Base-by-base conservation (phyloP, 2,329 filamentous ascomycete genomes). In the Paracorniculantispora psalliotae region DNA sequence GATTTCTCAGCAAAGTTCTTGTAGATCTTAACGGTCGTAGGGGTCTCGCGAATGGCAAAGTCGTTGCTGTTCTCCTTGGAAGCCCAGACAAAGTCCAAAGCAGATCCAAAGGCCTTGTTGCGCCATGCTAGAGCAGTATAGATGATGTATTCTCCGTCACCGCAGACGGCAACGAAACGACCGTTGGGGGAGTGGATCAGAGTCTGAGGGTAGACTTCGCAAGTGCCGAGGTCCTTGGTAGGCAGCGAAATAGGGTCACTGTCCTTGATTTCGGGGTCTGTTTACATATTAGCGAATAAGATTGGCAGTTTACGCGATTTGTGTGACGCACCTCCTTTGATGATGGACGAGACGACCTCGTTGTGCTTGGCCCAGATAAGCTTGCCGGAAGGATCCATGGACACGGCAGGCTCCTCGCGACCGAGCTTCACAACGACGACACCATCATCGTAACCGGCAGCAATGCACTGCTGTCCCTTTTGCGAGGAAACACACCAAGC, bases 401-500 rank as follows among this genome's bases (percentile, higher is more conserved):
- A 97, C 19, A 97, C 93, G 30, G 94, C 94, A 2, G 94, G 94
- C 76, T 97, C 93, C 74, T 99, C 94, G 63, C 94, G 86, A 66
- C 94, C 94, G 81, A 99, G 92, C 76, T 97, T 97, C 60, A 99
- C 90, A 47, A 99, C 94, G 3, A 99, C 93, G 4, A 93, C 93
- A 72, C 94, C 94, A 75, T 99, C 94, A 64, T 99, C 94, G 72
- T 96, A 99, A 73, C 94, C 94, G 67, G 97, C 90, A 7, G 93
- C 94, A 64, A 99, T 85, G 17, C 92, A 92, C 73, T 97, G 94
- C 79, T 91, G 92, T 64, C 92, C 92, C 72, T 91, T 89, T 73
- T 99, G 94, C 71, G 96, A 97, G 26, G 91, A 88, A 48, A 97
- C 91, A 83, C 94, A 97, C 94, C 94, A 99, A 58, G 93, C 94